Conservation (phyloP, 805 yeast species). For the Isabelozyma gotoi region DNA sequence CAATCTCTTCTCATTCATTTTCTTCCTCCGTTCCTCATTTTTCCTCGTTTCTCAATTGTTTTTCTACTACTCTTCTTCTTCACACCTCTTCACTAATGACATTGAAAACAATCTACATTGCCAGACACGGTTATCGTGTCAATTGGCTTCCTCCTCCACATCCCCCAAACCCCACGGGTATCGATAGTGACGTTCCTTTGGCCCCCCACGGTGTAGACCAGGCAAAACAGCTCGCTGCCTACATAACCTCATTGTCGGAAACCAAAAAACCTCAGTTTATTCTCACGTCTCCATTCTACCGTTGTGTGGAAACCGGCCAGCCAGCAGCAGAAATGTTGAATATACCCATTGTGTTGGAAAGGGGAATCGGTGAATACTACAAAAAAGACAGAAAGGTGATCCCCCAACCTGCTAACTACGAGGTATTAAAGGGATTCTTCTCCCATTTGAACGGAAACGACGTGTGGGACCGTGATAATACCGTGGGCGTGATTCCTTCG, state of each 20-base stretch:
- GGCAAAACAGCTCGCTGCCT: conserved; percentile 74
- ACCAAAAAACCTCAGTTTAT: conserved; percentile 67
- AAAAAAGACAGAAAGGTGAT: conserved; percentile 63
- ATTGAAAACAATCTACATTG: conserved; percentile 62
- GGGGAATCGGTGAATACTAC: conserved; percentile 94
- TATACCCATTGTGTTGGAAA: conserved; percentile 63
- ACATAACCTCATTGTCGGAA: conserved; percentile 41
- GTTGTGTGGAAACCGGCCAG: conserved; percentile 80
- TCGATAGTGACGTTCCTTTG: conserved; percentile 84
- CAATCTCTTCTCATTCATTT: no score
- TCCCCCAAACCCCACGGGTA: conserved; percentile 82
- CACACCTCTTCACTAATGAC: conserved; percentile 21
- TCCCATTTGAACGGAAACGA: conserved; percentile 34
- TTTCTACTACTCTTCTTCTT: not conserved
- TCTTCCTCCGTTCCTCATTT: no score
- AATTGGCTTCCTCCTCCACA: conserved; percentile 80
- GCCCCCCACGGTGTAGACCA: conserved; percentile 88
- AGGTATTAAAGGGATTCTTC: conserved; percentile 54
- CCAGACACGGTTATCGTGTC: conserved; percentile 87
- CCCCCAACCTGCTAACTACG: conserved; percentile 65
- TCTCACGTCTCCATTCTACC: conserved; percentile 80
- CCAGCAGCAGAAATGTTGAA: conserved; percentile 65
- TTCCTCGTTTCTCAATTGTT: no score
- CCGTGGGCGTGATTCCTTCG: conserved; percentile 60
- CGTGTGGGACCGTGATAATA: conserved; percentile 48